phyloP scores from a whole-genome alignment of 768 basidiomycete genomes.

The Kwoniella sp. region DNA sequence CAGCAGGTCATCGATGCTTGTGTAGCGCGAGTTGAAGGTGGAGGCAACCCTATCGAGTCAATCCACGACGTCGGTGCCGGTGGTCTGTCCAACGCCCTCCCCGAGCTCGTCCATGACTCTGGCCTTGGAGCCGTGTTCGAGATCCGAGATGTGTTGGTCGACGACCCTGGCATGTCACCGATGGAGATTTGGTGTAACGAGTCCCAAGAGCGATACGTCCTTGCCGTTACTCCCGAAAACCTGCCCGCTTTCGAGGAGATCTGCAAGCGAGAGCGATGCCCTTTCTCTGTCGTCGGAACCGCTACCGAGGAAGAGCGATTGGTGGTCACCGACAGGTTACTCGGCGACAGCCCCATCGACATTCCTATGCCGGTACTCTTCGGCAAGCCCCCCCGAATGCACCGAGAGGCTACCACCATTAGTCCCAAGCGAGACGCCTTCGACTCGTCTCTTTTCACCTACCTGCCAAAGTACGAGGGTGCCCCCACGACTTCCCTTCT shows the following conservation, averaged over 20 bases:
- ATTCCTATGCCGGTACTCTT: slow-evolving; percentile 93
- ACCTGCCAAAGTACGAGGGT: slow-evolving; percentile 54
- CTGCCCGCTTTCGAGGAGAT: slow-evolving; percentile 64
- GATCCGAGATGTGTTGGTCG: slow-evolving; percentile 86
- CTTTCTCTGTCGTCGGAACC: slow-evolving; percentile 83
- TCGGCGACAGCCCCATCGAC: slow-evolving; percentile 72
- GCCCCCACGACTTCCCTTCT: slow-evolving; percentile 54
- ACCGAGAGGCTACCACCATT: slow-evolving; percentile 62
- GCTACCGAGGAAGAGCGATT: slow-evolving; percentile 78
- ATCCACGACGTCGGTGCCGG: slow-evolving; percentile 99
- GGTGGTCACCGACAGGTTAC: slow-evolving; percentile 80
- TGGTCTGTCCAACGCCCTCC: slow-evolving; percentile 90
- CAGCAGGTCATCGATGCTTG: slow-evolving; percentile 97
- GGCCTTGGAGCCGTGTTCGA: slow-evolving; percentile 87
- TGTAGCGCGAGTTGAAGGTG: slow-evolving; percentile 56
- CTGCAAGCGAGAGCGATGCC: slow-evolving; percentile 83
- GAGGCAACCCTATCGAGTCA: slow-evolving; percentile 75
- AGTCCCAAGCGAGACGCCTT: slow-evolving; percentile 57
- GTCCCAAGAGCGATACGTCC: slow-evolving; percentile 93
- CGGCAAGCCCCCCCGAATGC: slow-evolving; percentile 91
- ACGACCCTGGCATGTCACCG: slow-evolving; percentile 89
- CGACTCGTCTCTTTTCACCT: slow-evolving; percentile 65
- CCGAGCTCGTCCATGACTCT: slow-evolving; percentile 94
- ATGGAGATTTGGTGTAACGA: slow-evolving; percentile 99
- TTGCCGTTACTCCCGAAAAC: slow-evolving; percentile 71